phyloP scores from a whole-genome alignment of 1,139 yeast species.

The Yamadazyma epiphylla region DNA sequence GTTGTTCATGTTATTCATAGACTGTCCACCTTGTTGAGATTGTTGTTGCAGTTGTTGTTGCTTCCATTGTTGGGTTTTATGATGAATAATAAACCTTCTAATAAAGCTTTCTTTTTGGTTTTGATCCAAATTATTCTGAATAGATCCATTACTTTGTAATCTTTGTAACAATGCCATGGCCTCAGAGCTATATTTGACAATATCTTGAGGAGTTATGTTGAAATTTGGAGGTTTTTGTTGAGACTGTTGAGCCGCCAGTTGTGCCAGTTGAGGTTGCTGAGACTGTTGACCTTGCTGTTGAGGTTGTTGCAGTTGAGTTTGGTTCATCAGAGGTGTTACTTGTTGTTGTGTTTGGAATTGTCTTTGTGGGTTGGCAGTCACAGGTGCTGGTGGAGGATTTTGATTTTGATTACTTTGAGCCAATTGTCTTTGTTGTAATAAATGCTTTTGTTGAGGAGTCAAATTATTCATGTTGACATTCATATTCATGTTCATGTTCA shows the following conservation, averaged over 20 bases:
- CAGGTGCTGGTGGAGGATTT: constrained; percentile 6
- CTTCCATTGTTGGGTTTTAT: constrained; percentile 39
- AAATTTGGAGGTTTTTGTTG: constrained; percentile 31
- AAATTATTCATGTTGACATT: constrained; percentile 19
- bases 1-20: constrained; percentile 11
- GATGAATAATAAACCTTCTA: constrained; percentile 38
- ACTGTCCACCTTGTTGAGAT: constrained; percentile 11
- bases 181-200: constrained; percentile 37
- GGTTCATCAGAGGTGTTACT: too few species aligned
- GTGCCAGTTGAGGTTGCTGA: constrained; percentile 3
- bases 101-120: constrained; percentile 38
- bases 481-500: constrained; percentile 4
- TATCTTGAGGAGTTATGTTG: constrained; percentile 40
- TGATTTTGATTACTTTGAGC: constrained; percentile 17
- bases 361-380: background rate
- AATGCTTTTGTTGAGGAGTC: constrained; percentile 36
- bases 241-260: constrained; percentile 4
- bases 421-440: constrained; percentile 30
- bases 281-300: constrained; percentile 4
- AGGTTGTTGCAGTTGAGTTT: constrained; percentile 4
- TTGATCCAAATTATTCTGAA: constrained; percentile 27
- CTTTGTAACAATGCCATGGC: constrained; percentile 37
- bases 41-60: constrained; percentile 27
- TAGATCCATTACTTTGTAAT: constrained; percentile 37
- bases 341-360: constrained; percentile 4